phyloP scores from a whole-genome alignment of 1,284 basidiomycete species.

The Microbotryum intermedium region DNA sequence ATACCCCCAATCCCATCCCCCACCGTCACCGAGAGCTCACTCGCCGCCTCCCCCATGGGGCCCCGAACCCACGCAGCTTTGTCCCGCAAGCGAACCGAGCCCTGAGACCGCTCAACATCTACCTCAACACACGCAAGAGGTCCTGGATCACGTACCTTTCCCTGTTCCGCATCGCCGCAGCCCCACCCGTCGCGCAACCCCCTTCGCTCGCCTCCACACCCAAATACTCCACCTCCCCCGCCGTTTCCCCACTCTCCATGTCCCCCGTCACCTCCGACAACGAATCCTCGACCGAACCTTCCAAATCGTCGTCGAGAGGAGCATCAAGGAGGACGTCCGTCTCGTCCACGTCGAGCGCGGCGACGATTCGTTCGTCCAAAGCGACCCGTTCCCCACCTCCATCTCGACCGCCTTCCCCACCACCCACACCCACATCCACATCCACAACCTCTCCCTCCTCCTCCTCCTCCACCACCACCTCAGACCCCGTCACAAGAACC shows the following conservation, averaged over 20 bases:
- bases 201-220: not conserved
- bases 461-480: not conserved
- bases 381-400: constrained; percentile 9
- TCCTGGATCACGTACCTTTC: constrained; percentile 40
- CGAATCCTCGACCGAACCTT: not conserved
- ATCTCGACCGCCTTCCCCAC: not conserved
- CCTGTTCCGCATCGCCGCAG: constrained; percentile 35
- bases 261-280: constrained; percentile 5
- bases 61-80: constrained; percentile 62
- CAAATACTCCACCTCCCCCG: constrained; percentile 36
- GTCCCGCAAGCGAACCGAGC: constrained; percentile 92
- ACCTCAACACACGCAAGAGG: constrained; percentile 69
- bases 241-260: constrained; percentile 55
- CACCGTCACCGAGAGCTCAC: not conserved
- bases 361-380: not conserved
- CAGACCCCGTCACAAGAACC: not conserved
- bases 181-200: not conserved
- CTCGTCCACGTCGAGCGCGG: not conserved
- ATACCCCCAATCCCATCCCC: constrained; percentile 23
- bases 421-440: constrained; percentile 42
- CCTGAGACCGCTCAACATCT: constrained; percentile 88
- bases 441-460: not conserved
- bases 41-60: too few relatives aligned
- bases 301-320: constrained; percentile 1
- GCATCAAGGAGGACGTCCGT: constrained; percentile 10